These are phyloP conservation scores for Articulospora tetracladia DNA, from an alignment of 495 filamentous ascomycete species.

Conservation along the genomic window DNA sequence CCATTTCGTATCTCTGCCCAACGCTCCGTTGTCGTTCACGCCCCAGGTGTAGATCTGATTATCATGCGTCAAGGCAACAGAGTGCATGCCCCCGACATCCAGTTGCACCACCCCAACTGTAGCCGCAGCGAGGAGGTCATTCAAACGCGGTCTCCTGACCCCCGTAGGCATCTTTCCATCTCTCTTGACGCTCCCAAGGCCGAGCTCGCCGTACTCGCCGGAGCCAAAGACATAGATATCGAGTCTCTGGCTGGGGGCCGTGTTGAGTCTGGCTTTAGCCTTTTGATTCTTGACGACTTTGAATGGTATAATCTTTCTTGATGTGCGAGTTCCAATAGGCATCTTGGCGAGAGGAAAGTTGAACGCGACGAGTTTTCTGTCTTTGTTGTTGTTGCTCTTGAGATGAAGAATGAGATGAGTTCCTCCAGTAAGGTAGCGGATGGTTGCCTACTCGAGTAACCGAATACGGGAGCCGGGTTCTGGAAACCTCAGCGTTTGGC, in stretches of 20 bases:
- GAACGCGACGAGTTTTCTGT: too few relatives aligned
- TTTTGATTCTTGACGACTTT: background rate
- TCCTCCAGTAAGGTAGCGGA: too few relatives aligned
- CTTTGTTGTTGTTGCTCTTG: too few relatives aligned
- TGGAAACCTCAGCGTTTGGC: too few relatives aligned
- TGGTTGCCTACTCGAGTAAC: too few relatives aligned
- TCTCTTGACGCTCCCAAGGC: constrained; percentile 28
- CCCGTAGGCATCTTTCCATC: constrained; percentile 40
- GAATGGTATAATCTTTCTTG: background rate
- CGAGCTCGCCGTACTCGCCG: constrained; percentile 49
- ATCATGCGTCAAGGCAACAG: constrained; percentile 56
- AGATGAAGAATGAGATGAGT: too few relatives aligned
- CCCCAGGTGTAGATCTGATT: constrained; percentile 67
- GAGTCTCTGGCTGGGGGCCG: constrained; percentile 29
- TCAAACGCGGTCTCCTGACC: constrained; percentile 49
- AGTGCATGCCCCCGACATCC: constrained; percentile 64
- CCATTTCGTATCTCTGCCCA: constrained; percentile 59
- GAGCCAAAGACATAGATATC: constrained; percentile 52
- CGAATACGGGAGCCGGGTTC: too few relatives aligned
- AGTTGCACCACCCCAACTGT: constrained; percentile 61
- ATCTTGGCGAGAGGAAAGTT: too few relatives aligned
- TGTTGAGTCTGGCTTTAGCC: constrained; percentile 26
- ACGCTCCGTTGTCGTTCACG: constrained; percentile 62
- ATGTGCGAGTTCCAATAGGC: background rate
- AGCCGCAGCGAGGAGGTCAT: constrained; percentile 42